These are phyloP conservation scores for Rhynchospora pubera DNA, from an alignment of 176 grass and related monocot species.

Conservation along the genomic window DNA sequence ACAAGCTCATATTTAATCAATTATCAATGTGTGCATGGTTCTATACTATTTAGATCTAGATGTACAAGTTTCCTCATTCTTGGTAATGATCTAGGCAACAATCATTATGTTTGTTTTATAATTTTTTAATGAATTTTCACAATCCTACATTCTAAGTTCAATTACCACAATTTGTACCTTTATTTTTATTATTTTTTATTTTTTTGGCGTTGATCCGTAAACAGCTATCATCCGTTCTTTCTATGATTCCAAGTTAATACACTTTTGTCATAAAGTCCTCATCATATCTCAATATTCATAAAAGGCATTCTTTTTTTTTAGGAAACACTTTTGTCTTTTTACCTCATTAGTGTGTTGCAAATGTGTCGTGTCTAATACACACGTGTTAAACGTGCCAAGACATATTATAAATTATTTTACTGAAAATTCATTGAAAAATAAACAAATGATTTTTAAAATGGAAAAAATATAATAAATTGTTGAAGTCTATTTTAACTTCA, in stretches of 20 bases:
- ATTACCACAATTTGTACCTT: neutral
- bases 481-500: too few species aligned
- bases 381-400: too few species aligned
- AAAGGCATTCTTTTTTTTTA: neutral
- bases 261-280: neutral
- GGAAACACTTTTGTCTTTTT: too few species aligned
- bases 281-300: neutral
- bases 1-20: neutral
- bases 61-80: neutral
- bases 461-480: too few species aligned
- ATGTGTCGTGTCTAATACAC: too few species aligned
- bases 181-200: neutral
- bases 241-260: neutral
- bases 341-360: too few species aligned
- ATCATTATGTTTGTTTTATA: slow-evolving; percentile 3
- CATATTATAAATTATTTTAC: too few species aligned
- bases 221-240: too few species aligned
- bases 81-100: neutral
- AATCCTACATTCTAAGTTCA: neutral
- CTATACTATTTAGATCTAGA: neutral
- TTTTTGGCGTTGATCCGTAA: too few species aligned
- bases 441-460: too few species aligned
- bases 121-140: neutral
- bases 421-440: too few species aligned
- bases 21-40: too few species aligned